These are phyloP conservation scores for Phellopilus nigrolimitatus DNA, from an alignment of 1,284 basidiomycete species.

Conservation along the genomic window DNA sequence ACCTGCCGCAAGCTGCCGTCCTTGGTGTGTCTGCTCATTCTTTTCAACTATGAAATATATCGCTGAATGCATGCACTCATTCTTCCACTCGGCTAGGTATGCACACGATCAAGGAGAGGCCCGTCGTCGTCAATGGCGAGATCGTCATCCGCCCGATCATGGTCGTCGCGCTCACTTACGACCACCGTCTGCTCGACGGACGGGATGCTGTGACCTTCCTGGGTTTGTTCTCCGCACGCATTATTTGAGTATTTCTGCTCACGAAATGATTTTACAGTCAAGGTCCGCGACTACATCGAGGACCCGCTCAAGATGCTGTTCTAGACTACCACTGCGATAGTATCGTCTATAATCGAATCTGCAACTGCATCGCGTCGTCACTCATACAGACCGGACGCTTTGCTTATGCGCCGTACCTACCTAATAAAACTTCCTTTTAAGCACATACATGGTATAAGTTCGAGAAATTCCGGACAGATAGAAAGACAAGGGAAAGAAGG, in stretches of 20 bases:
- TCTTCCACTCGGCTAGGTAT: slow-evolving; percentile 58
- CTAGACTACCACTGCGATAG: slow-evolving; percentile 15
- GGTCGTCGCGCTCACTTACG: slow-evolving; percentile 93
- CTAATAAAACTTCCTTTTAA: slow-evolving; percentile 1
- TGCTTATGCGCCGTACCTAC: neutral
- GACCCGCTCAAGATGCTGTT: slow-evolving; percentile 64
- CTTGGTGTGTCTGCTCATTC: slow-evolving; percentile 61
- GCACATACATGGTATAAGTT: too few species aligned
- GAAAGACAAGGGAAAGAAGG: too few species aligned
- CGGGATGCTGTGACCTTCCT: slow-evolving; percentile 98
- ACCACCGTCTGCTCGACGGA: slow-evolving; percentile 94
- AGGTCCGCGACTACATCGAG: slow-evolving; percentile 67
- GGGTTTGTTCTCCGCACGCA: slow-evolving; percentile 46
- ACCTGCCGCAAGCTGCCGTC: slow-evolving; percentile 93
- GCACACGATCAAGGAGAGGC: slow-evolving; percentile 94
- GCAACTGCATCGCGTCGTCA: too few species aligned
- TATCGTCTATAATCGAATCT: neutral
- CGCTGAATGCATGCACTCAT: neutral
- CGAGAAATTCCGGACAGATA: too few species aligned
- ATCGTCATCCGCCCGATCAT: slow-evolving; percentile 96
- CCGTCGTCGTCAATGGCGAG: slow-evolving; percentile 91
- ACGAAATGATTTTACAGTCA: slow-evolving; percentile 45
- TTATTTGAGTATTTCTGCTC: neutral
- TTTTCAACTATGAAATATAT: slow-evolving; percentile 2
- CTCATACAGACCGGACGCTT: too few species aligned